These are phyloP conservation scores for Letharia columbiana DNA, from an alignment of 495 filamentous ascomycete genomes.

Conservation along the genomic window DNA sequence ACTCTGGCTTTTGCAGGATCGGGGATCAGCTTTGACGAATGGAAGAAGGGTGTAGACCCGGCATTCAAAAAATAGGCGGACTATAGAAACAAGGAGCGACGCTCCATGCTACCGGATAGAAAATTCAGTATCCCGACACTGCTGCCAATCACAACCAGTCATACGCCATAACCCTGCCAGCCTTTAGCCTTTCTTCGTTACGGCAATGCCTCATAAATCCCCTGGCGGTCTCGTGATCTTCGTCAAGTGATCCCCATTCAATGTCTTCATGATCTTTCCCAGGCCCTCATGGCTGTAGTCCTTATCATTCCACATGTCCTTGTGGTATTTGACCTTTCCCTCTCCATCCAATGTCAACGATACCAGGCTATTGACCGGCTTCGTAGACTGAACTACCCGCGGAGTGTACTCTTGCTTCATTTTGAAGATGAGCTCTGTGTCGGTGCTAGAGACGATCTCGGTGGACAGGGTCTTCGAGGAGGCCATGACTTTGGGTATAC, in stretches of 20 bases:
- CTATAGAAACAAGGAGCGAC: too few species aligned
- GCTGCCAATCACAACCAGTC: not conserved
- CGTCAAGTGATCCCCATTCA: conserved; percentile 43
- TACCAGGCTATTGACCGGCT: conserved; percentile 36
- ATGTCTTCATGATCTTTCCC: conserved; percentile 39
- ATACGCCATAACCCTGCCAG: not conserved
- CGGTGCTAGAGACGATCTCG: conserved; percentile 33
- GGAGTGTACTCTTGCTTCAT: conserved; percentile 41
- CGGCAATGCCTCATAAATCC: conserved; percentile 17
- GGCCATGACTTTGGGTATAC: conserved; percentile 37
- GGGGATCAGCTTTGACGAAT: conserved; percentile 10
- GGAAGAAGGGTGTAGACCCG: not conserved
- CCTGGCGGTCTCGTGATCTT: conserved; percentile 32
- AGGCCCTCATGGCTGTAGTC: conserved; percentile 43
- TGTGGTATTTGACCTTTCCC: conserved; percentile 42
- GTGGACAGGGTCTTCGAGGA: conserved; percentile 34
- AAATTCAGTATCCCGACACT: not conserved
- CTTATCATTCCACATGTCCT: conserved; percentile 47
- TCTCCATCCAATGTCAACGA: conserved; percentile 35
- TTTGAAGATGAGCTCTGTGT: conserved; percentile 36
- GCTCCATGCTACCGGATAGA: not conserved
- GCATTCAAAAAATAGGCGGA: not conserved
- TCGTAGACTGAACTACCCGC: conserved; percentile 27
- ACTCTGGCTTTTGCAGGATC: not conserved
- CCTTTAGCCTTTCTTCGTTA: not conserved